Conservation (phyloP, 1,284 basidiomycete species). For the Fomitopsis palustris region DNA sequence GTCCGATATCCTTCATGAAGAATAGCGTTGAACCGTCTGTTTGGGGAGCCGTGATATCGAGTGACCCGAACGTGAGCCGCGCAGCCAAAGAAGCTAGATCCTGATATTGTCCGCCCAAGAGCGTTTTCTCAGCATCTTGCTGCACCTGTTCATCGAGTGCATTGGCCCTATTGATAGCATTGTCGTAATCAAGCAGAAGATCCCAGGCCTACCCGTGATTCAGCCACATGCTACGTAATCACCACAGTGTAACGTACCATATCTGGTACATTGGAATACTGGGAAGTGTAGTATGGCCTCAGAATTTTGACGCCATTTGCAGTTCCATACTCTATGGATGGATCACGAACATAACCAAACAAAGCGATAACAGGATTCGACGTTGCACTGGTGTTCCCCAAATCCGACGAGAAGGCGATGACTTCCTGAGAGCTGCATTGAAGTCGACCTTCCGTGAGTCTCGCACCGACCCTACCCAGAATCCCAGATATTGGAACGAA, state of each 20-base stretch:
- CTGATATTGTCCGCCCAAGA: slow-evolving; percentile 27
- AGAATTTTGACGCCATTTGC: slow-evolving; percentile 14
- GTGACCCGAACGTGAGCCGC: slow-evolving; percentile 37
- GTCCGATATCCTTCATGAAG: slow-evolving; percentile 39
- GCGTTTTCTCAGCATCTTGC: slow-evolving; percentile 17
- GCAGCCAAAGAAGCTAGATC: slow-evolving; percentile 37
- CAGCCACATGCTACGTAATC: background rate
- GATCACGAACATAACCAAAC: slow-evolving; percentile 21
- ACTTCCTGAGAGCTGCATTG: slow-evolving; percentile 7
- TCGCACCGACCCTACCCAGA: background rate
- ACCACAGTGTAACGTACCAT: slow-evolving; percentile 15
- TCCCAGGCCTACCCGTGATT: background rate
- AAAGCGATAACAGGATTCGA: slow-evolving; percentile 19
- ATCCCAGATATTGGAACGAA: no score
- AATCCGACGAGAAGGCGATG: slow-evolving; percentile 16
- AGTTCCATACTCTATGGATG: slow-evolving; percentile 15
- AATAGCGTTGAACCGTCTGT: slow-evolving; percentile 33
- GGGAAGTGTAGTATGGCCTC: slow-evolving; percentile 23
- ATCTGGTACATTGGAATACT: slow-evolving; percentile 12
- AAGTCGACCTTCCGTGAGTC: background rate
- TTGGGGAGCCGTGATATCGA: slow-evolving; percentile 34
- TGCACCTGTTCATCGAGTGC: slow-evolving; percentile 23
- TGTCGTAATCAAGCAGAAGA: slow-evolving; percentile 21
- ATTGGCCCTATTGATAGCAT: slow-evolving; percentile 17
- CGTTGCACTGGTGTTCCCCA: slow-evolving; percentile 16